Percentiles rank a stretch among this genome's conserved stretches.
Evolutionary conservation across 1,284 basidiomycete species (phyloP).

Genomic region (Puccinia triticina): DNA sequence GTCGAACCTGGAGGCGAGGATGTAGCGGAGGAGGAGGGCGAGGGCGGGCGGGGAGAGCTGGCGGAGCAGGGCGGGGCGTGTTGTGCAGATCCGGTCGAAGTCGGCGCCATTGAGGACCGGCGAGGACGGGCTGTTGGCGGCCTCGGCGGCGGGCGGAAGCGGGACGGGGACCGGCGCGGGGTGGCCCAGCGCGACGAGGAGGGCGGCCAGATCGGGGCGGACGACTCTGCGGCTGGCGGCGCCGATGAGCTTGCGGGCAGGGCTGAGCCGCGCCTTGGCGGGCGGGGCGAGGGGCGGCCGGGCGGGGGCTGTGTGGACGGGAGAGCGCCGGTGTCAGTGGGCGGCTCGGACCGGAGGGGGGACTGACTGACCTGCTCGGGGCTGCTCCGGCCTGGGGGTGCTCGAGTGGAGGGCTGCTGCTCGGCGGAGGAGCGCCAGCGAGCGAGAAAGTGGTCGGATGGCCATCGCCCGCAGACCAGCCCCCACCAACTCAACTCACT

Average conservation of each 20-base stretch:
- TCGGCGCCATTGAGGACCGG: constrained; percentile 11
- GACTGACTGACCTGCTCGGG: no score
- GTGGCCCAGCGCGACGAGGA: background rate
- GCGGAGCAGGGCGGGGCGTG: background rate
- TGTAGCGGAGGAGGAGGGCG: constrained; percentile 22
- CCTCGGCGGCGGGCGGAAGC: no score
- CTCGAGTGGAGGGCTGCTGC: no score
- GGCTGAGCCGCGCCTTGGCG: background rate
- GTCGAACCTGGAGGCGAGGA: constrained; percentile 37
- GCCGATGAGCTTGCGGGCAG: background rate
- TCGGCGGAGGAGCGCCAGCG: no score
- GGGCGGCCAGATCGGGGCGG: background rate
- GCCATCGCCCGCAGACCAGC: no score
- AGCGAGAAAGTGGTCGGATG: no score
- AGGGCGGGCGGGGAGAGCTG: constrained; percentile 10
- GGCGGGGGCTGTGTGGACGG: no score
- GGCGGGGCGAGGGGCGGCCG: background rate
- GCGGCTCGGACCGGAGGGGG: no score
- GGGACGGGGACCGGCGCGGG: background rate
- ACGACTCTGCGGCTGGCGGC: background rate
- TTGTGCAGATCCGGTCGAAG: background rate
- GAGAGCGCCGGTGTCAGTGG: background rate
- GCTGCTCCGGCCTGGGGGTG: no score
- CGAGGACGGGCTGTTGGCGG: background rate
- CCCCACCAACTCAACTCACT: no score